Conservation (phyloP, 805 yeast genomes). For the Teunomyces tritomae region DNA sequence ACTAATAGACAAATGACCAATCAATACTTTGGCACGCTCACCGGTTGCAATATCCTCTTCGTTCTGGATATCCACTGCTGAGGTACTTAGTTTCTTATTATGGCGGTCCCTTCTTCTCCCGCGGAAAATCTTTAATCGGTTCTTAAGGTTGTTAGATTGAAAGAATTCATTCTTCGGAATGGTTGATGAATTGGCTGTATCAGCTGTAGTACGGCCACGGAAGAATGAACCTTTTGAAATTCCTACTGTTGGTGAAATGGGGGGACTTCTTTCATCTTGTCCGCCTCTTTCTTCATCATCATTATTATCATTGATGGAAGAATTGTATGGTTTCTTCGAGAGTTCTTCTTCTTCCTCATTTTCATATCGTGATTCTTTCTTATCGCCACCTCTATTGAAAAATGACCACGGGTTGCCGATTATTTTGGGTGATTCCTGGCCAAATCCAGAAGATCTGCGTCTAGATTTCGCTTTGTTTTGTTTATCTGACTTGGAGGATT, state of each 20-base stretch:
- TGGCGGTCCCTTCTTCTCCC: slow-evolving; percentile 24
- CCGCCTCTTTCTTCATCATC: neutral
- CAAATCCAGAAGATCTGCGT: slow-evolving; percentile 6
- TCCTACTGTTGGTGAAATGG: neutral
- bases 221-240: slow-evolving; percentile 6
- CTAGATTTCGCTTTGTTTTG: neutral
- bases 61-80: slow-evolving; percentile 15
- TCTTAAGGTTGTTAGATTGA: slow-evolving; percentile 13
- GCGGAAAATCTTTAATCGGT: slow-evolving; percentile 24
- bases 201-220: slow-evolving; percentile 5
- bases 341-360: slow-evolving; percentile 28
- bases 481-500: slow-evolving; percentile 1
- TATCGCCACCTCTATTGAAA: slow-evolving; percentile 27
- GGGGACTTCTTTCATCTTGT: neutral
- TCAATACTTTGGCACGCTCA: slow-evolving; percentile 33
- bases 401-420: slow-evolving; percentile 34
- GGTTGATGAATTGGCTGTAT: slow-evolving; percentile 8
- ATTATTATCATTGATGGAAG: neutral
- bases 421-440: slow-evolving; percentile 19
- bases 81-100: slow-evolving; percentile 14
- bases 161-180: slow-evolving; percentile 14
- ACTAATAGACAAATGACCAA: slow-evolving; percentile 54
- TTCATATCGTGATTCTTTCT: slow-evolving; percentile 30
- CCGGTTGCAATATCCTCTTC: slow-evolving; percentile 30
- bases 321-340: slow-evolving; percentile 12